Evolutionary conservation across 2,329 filamentous ascomycete species (phyloP).

Genomic region (Chaetomiaceae sp.): DNA sequence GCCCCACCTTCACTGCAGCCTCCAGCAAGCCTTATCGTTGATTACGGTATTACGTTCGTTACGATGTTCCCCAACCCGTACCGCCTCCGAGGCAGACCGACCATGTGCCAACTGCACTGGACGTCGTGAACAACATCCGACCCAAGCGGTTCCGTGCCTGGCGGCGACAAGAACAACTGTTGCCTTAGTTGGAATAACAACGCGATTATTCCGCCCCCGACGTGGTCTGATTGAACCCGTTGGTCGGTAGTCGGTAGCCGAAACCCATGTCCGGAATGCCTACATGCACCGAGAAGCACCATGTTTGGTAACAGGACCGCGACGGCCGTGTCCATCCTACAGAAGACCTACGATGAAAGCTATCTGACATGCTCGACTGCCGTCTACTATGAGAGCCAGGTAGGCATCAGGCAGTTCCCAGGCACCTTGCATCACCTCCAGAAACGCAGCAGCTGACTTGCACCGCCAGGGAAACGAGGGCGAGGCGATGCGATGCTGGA

Average conservation of each 20-base stretch:
- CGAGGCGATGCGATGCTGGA: conserved; percentile 90
- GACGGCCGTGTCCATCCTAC: conserved; percentile 62
- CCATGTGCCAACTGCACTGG: neutral
- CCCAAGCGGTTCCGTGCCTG: neutral
- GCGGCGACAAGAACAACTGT: neutral
- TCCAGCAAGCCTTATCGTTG: neutral
- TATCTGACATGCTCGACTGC: conserved; percentile 93
- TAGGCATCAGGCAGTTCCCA: conserved; percentile 35
- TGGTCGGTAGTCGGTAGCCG: neutral
- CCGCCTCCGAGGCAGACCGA: neutral
- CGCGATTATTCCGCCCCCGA: neutral
- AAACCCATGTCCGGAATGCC: conserved; percentile 20
- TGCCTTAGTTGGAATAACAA: neutral
- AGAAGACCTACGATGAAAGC: conserved; percentile 97
- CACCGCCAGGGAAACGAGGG: conserved; percentile 74
- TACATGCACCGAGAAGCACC: conserved; percentile 27
- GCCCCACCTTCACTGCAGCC: conserved; percentile 1
- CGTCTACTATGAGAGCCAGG: conserved; percentile 92
- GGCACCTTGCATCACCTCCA: neutral
- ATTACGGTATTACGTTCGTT: conserved; percentile 1
- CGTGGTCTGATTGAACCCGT: neutral
- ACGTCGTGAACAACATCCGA: neutral
- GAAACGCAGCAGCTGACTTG: conserved; percentile 7
- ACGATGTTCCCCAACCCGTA: too few relatives aligned
- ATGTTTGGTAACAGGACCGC: conserved; percentile 51